Base-by-base conservation (phyloP, 2,329 filamentous ascomycete genomes). In the Aspergillus udagawae region DNA sequence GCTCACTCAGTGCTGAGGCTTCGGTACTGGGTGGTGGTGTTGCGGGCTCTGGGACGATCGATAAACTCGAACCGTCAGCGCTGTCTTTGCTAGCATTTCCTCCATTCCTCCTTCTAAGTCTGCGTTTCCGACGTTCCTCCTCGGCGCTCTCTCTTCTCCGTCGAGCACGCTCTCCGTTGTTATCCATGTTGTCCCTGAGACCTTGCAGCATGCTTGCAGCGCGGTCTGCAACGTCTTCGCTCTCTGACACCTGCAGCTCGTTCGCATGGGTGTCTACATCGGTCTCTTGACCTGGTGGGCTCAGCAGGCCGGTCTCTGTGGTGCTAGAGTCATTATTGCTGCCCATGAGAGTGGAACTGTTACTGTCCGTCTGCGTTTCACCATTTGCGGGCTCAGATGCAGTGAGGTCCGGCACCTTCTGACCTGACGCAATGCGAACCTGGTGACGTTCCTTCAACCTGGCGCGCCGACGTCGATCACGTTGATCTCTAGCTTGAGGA, bases 361-460 rank as follows among this genome's bases (percentile, higher is more conserved):
- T 47, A n/a, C 83, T 79, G 47, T 80, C 77, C 49, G 76, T 70
- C 51, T 76, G 63, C 71, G 67, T 73, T 54, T 83, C 84, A 28
- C 79, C 75, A 55, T 86, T 85, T 52, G 84, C 80, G 14, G 82
- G 83, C 67, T 89, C 87, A 65, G 82, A 79, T 53, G 60, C 62
- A 32, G 67, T 50, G 3, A 82, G 63, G 51, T 96, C 91, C 1
- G 90, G 90, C n/a, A 95, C 88, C 68, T 93, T 84, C 68, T 96
- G 91, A 8, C 92, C 93, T 20, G 89, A 93, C 17, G 93, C 91
- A 53, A 97, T 85, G 60, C 93, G 90, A 32, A 94, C 89, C 75
- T 96, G 90, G 70, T 97, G 91, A 28, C 87, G 83, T 70, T 96
- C 92, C 83, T 96, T 95, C 65, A 97, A 83, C 54, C 93, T 83